Conservation (phyloP, 75 land plant genomes). For the Picea glauca region DNA sequence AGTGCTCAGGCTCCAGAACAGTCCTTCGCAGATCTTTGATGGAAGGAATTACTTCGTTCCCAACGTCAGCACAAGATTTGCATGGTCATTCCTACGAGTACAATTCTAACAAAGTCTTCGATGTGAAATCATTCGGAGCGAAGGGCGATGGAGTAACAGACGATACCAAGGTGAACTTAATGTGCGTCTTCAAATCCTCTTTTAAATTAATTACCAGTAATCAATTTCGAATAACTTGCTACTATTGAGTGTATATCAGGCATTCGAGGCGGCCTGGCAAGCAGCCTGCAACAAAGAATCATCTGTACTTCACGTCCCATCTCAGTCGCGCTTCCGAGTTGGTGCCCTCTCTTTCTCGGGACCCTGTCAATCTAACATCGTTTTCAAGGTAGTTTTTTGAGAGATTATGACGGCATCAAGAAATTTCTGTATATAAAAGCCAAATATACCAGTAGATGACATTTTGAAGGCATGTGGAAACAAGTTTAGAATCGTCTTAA, state of each 20-base stretch:
- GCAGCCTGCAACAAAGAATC: slow-evolving; percentile 58
- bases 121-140: slow-evolving; percentile 52
- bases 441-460: neutral
- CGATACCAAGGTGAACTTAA: slow-evolving; percentile 34
- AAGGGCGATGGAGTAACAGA: slow-evolving; percentile 57
- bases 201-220: no score
- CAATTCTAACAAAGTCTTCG: slow-evolving; percentile 12
- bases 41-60: no score
- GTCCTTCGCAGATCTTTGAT: no score
- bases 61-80: no score
- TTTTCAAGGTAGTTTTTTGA: slow-evolving; percentile 15
- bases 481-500: no score
- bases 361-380: slow-evolving; percentile 54
- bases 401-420: no score
- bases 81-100: neutral
- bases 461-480: no score
- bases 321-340: slow-evolving; percentile 51
- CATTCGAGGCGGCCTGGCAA: slow-evolving; percentile 74
- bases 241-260: slow-evolving; percentile 25
- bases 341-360: slow-evolving; percentile 72
- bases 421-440: no score
- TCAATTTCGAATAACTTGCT: no score
- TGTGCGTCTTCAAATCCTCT: no score
- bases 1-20: no score
- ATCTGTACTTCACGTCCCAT: slow-evolving; percentile 59